These are phyloP conservation scores for Colletotrichum neosansevieriae DNA, from an alignment of 2,329 filamentous ascomycete species.

Conservation along the genomic window DNA sequence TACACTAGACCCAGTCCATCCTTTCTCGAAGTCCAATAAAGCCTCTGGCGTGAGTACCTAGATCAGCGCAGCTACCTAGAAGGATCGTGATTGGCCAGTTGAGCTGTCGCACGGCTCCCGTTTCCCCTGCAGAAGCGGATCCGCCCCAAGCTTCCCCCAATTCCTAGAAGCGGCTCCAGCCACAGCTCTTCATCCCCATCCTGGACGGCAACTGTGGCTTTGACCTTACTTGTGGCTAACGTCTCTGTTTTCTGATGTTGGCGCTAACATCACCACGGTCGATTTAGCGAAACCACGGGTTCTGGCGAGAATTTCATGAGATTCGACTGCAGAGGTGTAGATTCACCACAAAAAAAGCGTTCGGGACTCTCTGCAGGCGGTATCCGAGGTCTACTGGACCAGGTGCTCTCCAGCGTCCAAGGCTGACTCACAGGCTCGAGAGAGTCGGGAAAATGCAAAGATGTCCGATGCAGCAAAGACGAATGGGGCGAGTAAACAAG, in stretches of 20 bases:
- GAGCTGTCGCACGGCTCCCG: neutral
- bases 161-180: slow-evolving; percentile 4
- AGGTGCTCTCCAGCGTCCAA: neutral
- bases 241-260: slow-evolving; percentile 15
- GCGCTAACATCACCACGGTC: slow-evolving; percentile 31
- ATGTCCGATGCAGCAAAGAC: slow-evolving; percentile 41
- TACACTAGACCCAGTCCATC: neutral
- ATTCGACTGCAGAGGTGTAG: neutral
- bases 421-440: slow-evolving; percentile 12
- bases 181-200: slow-evolving; percentile 4
- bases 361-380: neutral
- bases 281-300: slow-evolving; percentile 6
- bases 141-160: slow-evolving; percentile 8
- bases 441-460: slow-evolving; percentile 32
- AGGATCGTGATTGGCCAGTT: slow-evolving; percentile 8
- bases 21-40: neutral
- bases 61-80: neutral
- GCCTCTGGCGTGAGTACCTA: slow-evolving; percentile 8
- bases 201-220: slow-evolving; percentile 8
- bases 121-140: slow-evolving; percentile 25
- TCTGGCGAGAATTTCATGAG: neutral
- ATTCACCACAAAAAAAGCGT: too few species aligned
- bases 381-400: neutral
- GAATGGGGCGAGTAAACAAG: slow-evolving; percentile 33
- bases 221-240: slow-evolving; percentile 18